Conservation (phyloP, 192 early-diverging fungal species). For the Rhizoclosmatium sp. region DNA sequence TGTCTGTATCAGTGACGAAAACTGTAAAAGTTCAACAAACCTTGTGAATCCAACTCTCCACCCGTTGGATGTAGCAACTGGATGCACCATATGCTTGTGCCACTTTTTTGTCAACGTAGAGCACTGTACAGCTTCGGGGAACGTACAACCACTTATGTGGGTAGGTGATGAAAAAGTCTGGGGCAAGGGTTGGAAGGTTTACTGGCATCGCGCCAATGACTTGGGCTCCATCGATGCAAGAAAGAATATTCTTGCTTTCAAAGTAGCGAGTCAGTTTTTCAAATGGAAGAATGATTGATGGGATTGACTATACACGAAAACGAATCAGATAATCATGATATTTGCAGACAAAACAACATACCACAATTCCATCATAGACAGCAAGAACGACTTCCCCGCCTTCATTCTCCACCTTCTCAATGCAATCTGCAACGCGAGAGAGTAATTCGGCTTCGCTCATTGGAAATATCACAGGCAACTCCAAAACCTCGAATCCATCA, state of each 20-base stretch:
- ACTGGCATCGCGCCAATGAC: slow-evolving; percentile 72
- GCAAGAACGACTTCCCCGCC: neutral
- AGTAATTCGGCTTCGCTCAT: neutral
- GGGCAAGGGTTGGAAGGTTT: neutral
- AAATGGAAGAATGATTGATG: slow-evolving; percentile 54
- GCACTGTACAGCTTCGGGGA: slow-evolving; percentile 58
- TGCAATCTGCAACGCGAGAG: too few relatives aligned
- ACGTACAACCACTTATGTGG: slow-evolving; percentile 76
- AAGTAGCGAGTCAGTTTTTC: slow-evolving; percentile 49
- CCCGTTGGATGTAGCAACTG: slow-evolving; percentile 22
- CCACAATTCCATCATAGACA: neutral
- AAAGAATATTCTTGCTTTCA: slow-evolving; percentile 53
- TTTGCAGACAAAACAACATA: too few relatives aligned
- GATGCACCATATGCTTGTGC: slow-evolving; percentile 44
- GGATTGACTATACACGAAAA: slow-evolving; percentile 42
- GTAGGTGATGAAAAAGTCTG: slow-evolving; percentile 67
- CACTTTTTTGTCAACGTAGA: slow-evolving; percentile 62
- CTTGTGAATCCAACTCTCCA: neutral
- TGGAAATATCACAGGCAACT: neutral
- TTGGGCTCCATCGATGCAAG: slow-evolving; percentile 73
- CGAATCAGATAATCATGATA: too few relatives aligned
- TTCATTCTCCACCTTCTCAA: neutral
- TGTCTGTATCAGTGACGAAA: neutral
- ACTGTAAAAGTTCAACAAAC: neutral
- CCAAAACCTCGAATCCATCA: neutral